A percentile compares a stretch with the other conserved stretches of the same genome.
These are phyloP conservation scores for Xylaria sp. DNA, from an alignment of 495 filamentous ascomycete genomes.

Conservation along the genomic window DNA sequence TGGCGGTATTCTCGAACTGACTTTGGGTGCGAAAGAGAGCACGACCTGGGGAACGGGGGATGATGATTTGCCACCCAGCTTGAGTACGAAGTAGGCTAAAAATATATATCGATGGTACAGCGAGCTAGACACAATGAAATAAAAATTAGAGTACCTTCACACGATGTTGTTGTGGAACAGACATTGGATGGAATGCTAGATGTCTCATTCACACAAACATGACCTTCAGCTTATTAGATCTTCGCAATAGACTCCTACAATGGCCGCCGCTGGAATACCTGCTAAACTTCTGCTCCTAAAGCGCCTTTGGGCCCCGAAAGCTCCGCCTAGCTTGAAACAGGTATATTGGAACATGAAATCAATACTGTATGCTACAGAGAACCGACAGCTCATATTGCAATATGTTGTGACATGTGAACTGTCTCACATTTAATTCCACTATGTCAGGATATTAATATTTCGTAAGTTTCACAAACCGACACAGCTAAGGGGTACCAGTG, in stretches of 20 bases:
- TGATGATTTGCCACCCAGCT: constrained; percentile 67
- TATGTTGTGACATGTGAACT: constrained; percentile 12
- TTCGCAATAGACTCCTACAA: no score
- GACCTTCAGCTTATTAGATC: no score
- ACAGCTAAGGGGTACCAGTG: not conserved
- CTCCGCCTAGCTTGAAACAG: not conserved
- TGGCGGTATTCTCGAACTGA: constrained; percentile 67
- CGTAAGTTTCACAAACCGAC: not conserved
- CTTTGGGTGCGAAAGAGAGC: constrained; percentile 65
- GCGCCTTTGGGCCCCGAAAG: not conserved
- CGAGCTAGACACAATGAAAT: not conserved
- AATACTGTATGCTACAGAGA: not conserved
- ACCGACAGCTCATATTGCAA: not conserved
- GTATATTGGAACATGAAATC: not conserved
- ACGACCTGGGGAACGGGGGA: constrained; percentile 67
- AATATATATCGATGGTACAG: not conserved
- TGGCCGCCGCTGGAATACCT: no score
- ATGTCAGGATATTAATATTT: not conserved
- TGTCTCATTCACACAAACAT: not conserved
- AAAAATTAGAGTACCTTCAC: not conserved
- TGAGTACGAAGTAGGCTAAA: constrained; percentile 32
- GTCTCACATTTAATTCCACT: not conserved
- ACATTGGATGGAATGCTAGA: not conserved
- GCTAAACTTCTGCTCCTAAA: no score
- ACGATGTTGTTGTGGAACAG: not conserved